A percentile compares a stretch with the other conserved stretches of the same genome.
Conservation (phyloP, 306 rosid genomes). For the Castanospermum australe region DNA sequence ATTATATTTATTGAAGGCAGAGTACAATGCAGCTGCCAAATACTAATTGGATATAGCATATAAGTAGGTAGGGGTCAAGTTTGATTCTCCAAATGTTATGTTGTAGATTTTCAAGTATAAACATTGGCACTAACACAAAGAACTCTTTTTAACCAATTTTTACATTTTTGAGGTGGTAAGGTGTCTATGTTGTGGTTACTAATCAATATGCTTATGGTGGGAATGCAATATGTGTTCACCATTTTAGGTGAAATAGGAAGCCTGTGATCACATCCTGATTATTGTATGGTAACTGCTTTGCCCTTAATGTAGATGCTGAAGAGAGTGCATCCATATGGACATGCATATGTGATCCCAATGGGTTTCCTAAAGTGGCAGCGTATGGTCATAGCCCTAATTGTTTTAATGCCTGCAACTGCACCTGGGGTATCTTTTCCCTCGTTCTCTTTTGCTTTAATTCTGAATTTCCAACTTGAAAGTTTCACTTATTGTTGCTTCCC, state of each 20-base stretch:
- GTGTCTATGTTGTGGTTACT: background rate
- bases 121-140: background rate
- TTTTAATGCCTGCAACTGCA: slow-evolving; percentile 86
- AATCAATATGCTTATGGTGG: background rate
- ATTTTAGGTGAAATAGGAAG: slow-evolving; percentile 11
- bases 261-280: slow-evolving; percentile 1
- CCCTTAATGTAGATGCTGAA: slow-evolving; percentile 52
- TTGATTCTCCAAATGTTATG: background rate
- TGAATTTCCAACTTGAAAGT: background rate
- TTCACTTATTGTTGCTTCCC: background rate
- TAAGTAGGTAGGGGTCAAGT: background rate
- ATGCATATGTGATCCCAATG: slow-evolving; percentile 66
- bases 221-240: background rate
- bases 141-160: background rate
- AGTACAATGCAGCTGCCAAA: background rate
- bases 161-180: background rate
- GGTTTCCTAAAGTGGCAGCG: slow-evolving; percentile 73
- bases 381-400: slow-evolving; percentile 48
- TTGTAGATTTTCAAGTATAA: background rate
- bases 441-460: slow-evolving; percentile 16
- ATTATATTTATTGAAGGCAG: background rate
- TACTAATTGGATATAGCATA: background rate
- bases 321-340: slow-evolving; percentile 59
- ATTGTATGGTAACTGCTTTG: slow-evolving; percentile 24
- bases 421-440: slow-evolving; percentile 62